Percentiles rank a stretch among this genome's conserved stretches.
Evolutionary conservation across 2,329 filamentous ascomycete species (phyloP).

Genomic region (Paecilomyces sp.): DNA sequence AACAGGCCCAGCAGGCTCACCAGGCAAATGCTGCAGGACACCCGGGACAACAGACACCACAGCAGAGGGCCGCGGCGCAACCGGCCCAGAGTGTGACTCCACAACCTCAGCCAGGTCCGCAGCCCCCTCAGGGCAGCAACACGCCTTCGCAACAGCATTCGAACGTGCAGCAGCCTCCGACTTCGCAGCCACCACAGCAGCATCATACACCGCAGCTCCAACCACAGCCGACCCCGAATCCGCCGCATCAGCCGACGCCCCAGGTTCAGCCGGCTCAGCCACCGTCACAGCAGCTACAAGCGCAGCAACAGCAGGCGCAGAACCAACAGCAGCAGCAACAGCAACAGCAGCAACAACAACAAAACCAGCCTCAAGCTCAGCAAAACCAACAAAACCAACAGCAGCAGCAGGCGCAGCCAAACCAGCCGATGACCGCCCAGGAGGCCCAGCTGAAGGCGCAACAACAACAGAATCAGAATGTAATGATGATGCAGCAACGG

Average conservation of each 20-base stretch:
- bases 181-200: constrained; percentile 27
- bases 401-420: constrained; percentile 24
- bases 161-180: constrained; percentile 21
- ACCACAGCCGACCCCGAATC: constrained; percentile 28
- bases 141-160: constrained; percentile 30
- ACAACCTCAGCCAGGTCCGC: constrained; percentile 36
- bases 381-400: constrained; percentile 27
- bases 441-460: constrained; percentile 35
- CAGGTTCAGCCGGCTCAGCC: constrained; percentile 31
- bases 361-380: constrained; percentile 24
- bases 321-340: constrained; percentile 24
- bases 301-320: constrained; percentile 19
- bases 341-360: constrained; percentile 22
- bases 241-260: constrained; percentile 28
- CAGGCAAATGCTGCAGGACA: constrained; percentile 28
- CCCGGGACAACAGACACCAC: constrained; percentile 32
- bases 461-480: constrained; percentile 29
- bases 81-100: constrained; percentile 34
- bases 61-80: constrained; percentile 33
- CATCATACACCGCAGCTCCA: constrained; percentile 25
- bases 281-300: constrained; percentile 22
- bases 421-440: constrained; percentile 31
- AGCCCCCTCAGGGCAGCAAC: constrained; percentile 28
- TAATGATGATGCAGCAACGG: constrained; percentile 33
- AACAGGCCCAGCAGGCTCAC: constrained; percentile 14